Conservation (phyloP, 1,284 basidiomycete species). For the Lentinus polychrous region DNA sequence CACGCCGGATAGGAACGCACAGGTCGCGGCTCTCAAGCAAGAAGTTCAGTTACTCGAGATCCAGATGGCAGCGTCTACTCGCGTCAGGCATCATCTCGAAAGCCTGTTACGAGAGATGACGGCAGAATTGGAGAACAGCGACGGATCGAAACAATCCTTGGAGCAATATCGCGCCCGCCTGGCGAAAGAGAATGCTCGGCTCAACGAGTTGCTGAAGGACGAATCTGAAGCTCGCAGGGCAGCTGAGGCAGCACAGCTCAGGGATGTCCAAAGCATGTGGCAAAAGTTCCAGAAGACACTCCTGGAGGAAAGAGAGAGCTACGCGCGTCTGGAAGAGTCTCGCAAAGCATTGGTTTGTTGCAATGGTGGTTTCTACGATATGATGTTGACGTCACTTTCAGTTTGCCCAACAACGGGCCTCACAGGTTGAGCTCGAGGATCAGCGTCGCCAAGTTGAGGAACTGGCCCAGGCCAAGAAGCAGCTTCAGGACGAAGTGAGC, state of each 20-base stretch:
- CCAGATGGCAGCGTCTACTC: constrained; percentile 61
- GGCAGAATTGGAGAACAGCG: constrained; percentile 55
- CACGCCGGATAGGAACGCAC: constrained; percentile 39
- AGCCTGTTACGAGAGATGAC: constrained; percentile 55
- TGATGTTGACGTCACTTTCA: constrained; percentile 20
- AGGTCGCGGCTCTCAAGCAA: constrained; percentile 48
- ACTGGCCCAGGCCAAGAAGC: constrained; percentile 46
- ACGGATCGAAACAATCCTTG: constrained; percentile 60
- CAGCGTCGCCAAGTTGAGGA: constrained; percentile 58
- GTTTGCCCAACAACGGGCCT: constrained; percentile 62
- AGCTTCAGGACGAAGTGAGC: constrained; percentile 50
- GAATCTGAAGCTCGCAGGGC: constrained; percentile 58
- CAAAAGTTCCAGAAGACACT: constrained; percentile 61
- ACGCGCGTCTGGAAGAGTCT: constrained; percentile 62
- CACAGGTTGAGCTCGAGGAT: constrained; percentile 58
- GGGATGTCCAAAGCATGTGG: constrained; percentile 64
- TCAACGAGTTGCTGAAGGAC: constrained; percentile 53
- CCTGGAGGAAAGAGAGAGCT: constrained; percentile 52
- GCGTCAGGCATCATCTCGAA: constrained; percentile 63
- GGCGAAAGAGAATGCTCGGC: constrained; percentile 50
- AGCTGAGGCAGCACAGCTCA: constrained; percentile 55
- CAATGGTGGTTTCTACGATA: neutral
- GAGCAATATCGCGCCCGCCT: constrained; percentile 52
- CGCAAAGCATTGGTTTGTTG: constrained; percentile 57
- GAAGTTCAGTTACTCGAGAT: constrained; percentile 65